Percentiles rank a stretch among this genome's conserved stretches.
These are phyloP conservation scores for Phytophthora tubulina DNA, from an alignment of 352 stramenopile genomes.

Conservation along the genomic window DNA sequence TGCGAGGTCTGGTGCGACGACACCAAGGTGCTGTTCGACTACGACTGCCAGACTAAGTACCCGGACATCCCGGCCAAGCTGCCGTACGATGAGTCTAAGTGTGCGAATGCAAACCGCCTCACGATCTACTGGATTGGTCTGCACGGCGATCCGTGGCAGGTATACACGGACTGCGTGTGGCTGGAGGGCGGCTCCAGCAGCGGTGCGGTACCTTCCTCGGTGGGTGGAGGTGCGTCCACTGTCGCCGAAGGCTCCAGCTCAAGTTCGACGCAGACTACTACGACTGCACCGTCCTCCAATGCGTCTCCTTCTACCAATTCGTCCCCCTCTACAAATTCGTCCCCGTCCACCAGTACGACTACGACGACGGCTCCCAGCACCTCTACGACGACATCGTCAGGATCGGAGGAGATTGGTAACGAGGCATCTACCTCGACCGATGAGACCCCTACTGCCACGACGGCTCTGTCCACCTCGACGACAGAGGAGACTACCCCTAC, in stretches of 20 bases:
- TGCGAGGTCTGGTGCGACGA: slow-evolving; percentile 75
- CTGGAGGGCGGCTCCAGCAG: slow-evolving; percentile 39
- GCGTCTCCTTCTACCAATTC: slow-evolving; percentile 13
- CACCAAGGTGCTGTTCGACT: slow-evolving; percentile 56
- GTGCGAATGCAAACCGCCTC: slow-evolving; percentile 53
- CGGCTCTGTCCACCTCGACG: slow-evolving; percentile 3
- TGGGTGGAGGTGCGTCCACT: slow-evolving; percentile 23
- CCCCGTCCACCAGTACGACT: slow-evolving; percentile 18
- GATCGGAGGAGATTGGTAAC: slow-evolving; percentile 5
- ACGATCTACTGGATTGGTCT: slow-evolving; percentile 68
- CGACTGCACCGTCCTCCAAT: slow-evolving; percentile 20
- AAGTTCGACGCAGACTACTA: slow-evolving; percentile 19
- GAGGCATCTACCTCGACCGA: slow-evolving; percentile 19
- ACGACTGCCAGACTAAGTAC: slow-evolving; percentile 62
- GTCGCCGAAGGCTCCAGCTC: slow-evolving; percentile 9
- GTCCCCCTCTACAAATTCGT: slow-evolving; percentile 12
- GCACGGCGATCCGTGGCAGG: slow-evolving; percentile 64
- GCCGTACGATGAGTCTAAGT: slow-evolving; percentile 55
- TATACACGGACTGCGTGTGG: slow-evolving; percentile 63
- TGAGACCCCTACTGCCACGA: not conserved
- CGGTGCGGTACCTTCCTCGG: slow-evolving; percentile 27
- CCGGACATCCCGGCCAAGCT: slow-evolving; percentile 42
- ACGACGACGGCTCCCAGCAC: slow-evolving; percentile 3
- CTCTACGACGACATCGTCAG: slow-evolving; percentile 10
- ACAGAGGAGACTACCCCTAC: slow-evolving; percentile 7